A percentile compares a stretch with the other conserved stretches of the same genome.
phyloP scores from a whole-genome alignment of 495 filamentous ascomycete genomes.

The Penicillium cinerascens region DNA sequence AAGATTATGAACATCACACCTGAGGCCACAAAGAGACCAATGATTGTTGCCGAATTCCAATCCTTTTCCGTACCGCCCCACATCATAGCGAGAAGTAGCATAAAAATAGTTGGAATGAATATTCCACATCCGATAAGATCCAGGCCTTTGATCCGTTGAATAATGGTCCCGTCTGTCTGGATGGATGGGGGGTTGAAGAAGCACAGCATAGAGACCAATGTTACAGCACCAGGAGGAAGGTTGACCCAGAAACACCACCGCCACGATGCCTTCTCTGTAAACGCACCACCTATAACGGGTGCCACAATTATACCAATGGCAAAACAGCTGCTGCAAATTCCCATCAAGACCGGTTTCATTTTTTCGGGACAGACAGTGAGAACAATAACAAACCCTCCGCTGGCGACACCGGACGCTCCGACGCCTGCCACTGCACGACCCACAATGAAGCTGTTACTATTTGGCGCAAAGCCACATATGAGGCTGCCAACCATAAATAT shows the following conservation, averaged over 20 bases:
- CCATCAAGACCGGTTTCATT: conserved; percentile 59
- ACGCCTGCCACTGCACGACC: conserved; percentile 72
- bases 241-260: conserved; percentile 84
- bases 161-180: background rate
- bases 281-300: conserved; percentile 57
- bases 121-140: conserved; percentile 27
- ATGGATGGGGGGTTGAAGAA: conserved; percentile 37
- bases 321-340: conserved; percentile 64
- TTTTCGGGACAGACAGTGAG: conserved; percentile 48
- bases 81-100: conserved; percentile 38
- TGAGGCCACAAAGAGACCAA: background rate
- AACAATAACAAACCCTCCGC: conserved; percentile 66
- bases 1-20: background rate
- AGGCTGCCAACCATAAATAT: conserved; percentile 70
- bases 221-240: conserved; percentile 58
- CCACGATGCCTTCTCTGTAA: conserved; percentile 61
- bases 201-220: conserved; percentile 46
- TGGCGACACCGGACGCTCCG: conserved; percentile 62
- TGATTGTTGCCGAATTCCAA: conserved; percentile 17
- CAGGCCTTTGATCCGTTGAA: conserved; percentile 22
- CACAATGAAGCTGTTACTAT: conserved; percentile 61
- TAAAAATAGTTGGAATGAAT: conserved; percentile 31
- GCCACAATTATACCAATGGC: conserved; percentile 65
- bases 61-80: conserved; percentile 36
- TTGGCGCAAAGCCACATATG: conserved; percentile 65